Evolutionary conservation across 108 stramenopile species (phyloP).

Genomic region (Epithemia pelagica): DNA sequence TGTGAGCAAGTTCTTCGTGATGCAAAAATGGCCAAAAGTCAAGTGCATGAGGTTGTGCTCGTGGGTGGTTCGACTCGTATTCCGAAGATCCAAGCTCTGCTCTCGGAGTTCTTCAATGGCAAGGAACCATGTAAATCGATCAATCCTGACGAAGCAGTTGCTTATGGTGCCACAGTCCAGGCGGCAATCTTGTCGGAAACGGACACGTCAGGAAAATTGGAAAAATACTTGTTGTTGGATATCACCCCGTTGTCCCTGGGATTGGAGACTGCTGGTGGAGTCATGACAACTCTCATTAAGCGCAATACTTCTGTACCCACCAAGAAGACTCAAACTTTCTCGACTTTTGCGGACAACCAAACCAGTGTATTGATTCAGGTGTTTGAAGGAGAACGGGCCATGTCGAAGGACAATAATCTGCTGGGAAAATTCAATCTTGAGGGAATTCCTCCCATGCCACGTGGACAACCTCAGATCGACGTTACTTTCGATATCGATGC

Average conservation of each 20-base stretch:
- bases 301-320: constrained; percentile 77
- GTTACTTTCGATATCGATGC: constrained; percentile 99
- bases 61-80: constrained; percentile 95
- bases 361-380: constrained; percentile 99
- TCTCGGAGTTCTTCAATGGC: constrained; percentile 63
- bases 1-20: constrained; percentile 95
- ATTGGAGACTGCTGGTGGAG: constrained; percentile 95
- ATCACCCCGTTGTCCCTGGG: constrained; percentile 98
- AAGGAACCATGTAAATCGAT: too few species aligned
- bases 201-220: constrained; percentile 95
- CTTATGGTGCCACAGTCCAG: constrained; percentile 92
- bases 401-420: constrained; percentile 99
- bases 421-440: constrained; percentile 99
- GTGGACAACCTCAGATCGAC: constrained; percentile 98
- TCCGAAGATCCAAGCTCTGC: constrained; percentile 79
- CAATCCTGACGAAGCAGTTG: constrained; percentile 96
- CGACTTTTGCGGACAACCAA: constrained; percentile 99
- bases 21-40: constrained; percentile 52
- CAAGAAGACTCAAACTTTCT: too few species aligned
- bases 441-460: constrained; percentile 99
- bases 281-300: constrained; percentile 89
- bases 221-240: constrained; percentile 92
- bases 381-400: constrained; percentile 98
- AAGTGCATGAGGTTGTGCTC: constrained; percentile 97
- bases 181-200: too few species aligned